Evolutionary conservation across 257 asterid genomes (phyloP).

Genomic region (Mentha longifolia): DNA sequence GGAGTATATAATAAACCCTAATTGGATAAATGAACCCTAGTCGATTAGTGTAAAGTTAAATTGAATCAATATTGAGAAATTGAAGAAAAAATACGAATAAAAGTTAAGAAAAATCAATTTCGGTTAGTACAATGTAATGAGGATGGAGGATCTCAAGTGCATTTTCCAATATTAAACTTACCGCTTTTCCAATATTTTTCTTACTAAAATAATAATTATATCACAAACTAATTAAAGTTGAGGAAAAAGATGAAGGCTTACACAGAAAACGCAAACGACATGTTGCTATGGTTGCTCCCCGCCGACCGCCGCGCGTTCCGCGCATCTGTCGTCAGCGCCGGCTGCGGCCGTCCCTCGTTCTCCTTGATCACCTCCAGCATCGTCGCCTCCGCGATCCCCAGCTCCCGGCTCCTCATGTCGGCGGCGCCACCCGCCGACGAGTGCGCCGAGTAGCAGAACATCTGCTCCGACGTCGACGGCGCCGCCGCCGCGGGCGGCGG

Average conservation of each 20-base stretch:
- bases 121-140: too few species aligned
- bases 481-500: conserved; percentile 21
- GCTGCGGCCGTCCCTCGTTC: conserved; percentile 28
- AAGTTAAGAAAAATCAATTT: too few species aligned
- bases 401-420: conserved; percentile 38
- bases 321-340: background rate
- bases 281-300: conserved; percentile 55
- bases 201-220: too few species aligned
- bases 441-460: conserved; percentile 37
- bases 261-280: conserved; percentile 61
- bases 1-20: too few species aligned
- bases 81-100: too few species aligned
- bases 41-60: too few species aligned
- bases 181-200: too few species aligned
- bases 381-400: conserved; percentile 39
- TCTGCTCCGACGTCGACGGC: conserved; percentile 37
- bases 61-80: too few species aligned
- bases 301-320: conserved; percentile 34
- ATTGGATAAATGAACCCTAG: too few species aligned
- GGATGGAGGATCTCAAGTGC: too few species aligned
- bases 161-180: too few species aligned
- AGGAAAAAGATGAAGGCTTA: conserved; percentile 17
- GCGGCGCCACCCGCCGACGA: background rate
- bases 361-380: conserved; percentile 46
- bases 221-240: too few species aligned